phyloP scores from a whole-genome alignment of 2,329 filamentous ascomycete genomes.

The Leptographium lundbergii region DNA sequence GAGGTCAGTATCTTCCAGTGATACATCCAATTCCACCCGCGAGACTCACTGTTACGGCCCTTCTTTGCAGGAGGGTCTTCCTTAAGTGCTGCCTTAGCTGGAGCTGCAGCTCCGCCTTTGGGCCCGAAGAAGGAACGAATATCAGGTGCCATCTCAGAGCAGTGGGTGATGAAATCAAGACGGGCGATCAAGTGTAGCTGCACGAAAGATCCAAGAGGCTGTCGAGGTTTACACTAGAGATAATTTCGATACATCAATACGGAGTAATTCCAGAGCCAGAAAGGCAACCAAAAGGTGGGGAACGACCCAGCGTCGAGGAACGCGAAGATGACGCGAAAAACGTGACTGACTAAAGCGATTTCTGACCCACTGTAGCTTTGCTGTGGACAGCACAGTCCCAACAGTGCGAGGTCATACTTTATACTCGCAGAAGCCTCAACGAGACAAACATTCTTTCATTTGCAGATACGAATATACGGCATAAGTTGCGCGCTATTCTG shows the following conservation, averaged over 20 bases:
- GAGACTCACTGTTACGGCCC: conserved; percentile 7
- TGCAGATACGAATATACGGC: too few relatives aligned
- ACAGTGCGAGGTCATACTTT: neutral
- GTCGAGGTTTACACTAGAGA: neutral
- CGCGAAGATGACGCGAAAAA: conserved; percentile 33
- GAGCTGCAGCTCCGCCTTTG: conserved; percentile 31
- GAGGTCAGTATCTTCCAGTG: neutral
- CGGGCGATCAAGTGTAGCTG: neutral
- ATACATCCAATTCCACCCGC: neutral
- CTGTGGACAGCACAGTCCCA: neutral
- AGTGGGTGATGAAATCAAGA: neutral
- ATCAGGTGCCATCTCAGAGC: conserved; percentile 47
- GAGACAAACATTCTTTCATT: too few relatives aligned
- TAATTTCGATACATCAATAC: neutral
- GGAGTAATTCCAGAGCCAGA: neutral
- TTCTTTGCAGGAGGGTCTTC: conserved; percentile 19
- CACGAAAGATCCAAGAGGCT: neutral
- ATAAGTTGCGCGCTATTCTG: too few relatives aligned
- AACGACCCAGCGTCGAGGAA: neutral
- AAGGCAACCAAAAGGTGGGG: neutral
- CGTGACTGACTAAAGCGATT: conserved; percentile 19
- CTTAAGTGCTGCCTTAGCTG: conserved; percentile 22
- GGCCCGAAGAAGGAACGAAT: conserved; percentile 65
- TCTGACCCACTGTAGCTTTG: too few relatives aligned
- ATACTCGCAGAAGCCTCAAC: too few relatives aligned